Evolutionary conservation across 2,329 filamentous ascomycete genomes (phyloP).

Genomic region (Fusarium camptoceras): DNA sequence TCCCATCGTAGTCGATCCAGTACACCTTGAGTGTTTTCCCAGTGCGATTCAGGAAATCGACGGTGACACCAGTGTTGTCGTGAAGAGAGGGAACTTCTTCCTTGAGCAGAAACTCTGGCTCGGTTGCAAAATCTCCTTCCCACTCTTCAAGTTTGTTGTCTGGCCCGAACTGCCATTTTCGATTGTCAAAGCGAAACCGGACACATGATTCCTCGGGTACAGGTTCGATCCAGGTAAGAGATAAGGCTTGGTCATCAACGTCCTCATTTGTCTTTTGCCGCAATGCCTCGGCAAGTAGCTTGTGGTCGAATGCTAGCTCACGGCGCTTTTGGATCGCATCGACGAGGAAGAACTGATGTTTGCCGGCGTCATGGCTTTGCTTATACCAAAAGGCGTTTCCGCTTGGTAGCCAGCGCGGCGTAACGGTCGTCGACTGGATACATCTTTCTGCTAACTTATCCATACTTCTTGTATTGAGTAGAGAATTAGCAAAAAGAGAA

Average conservation of each 20-base stretch:
- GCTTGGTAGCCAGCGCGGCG: conserved; percentile 40
- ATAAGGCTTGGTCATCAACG: conserved; percentile 23
- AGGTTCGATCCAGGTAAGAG: conserved; percentile 44
- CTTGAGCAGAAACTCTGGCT: conserved; percentile 9
- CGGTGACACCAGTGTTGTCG: conserved; percentile 10
- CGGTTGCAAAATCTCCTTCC: conserved; percentile 29
- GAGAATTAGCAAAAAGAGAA: rapidly evolving
- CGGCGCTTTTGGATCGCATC: conserved; percentile 26
- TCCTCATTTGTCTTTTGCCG: conserved; percentile 11
- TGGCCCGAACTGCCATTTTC: conserved; percentile 39
- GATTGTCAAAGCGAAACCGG: conserved; percentile 33
- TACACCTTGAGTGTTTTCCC: conserved; percentile 29
- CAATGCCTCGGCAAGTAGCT: conserved; percentile 34
- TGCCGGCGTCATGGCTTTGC: conserved; percentile 8
- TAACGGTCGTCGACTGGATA: conserved; percentile 26
- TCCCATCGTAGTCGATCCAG: conserved; percentile 44
- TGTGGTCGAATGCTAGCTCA: conserved; percentile 42
- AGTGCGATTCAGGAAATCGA: conserved; percentile 46
- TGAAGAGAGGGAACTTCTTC: conserved; percentile 40
- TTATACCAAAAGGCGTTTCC: conserved; percentile 46
- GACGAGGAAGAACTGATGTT: conserved; percentile 42
- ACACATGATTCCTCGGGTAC: conserved; percentile 17
- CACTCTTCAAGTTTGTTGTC: conserved; percentile 30
- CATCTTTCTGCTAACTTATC: conserved; percentile 7
- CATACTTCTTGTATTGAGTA: not conserved